Evolutionary conservation across 83 land plant species (phyloP), one percentile per base, ranked within the genome.

Genomic region (Thuja plicata): DNA sequence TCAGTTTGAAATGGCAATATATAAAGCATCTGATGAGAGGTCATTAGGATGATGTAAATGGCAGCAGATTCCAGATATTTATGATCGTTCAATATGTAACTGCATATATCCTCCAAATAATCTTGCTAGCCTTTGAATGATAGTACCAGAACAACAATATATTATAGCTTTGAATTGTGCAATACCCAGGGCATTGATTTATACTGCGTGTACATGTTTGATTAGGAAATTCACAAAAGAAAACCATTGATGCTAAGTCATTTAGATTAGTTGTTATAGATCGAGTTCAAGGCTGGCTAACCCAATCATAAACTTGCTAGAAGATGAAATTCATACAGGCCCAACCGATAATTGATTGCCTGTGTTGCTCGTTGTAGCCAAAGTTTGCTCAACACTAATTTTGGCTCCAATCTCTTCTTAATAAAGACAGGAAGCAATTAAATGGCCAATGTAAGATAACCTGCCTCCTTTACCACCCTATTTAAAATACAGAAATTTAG

Each of bases 391-490:
- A 43, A 27, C 55, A 48, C 48, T 83, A 48, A 74, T 48, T 83
- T 83, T 48, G 57, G 35, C 85, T 46, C 35, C 55, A 83, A 46
- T 34, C 85, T 83, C 55, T 83, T 83, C 85, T 83, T 83, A 83
- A n/a, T 82, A 82, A 48, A 11, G 85, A 54, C 85, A 27, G 30
- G 34, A 83, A 48, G 57, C 48, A 83, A 83, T 46, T 16, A 83
- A 45, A 83, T 83, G 85, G 85, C 54, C 30, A 45, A 82, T 46
- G 7, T 30, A 83, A 83, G 55, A 83, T 46, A 83, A 48, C n/a
- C n/a, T 83, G 85, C 19, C 85, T 83, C 34, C 13, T 24, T 48
- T 27, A 83, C 35, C 30, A 13, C 32, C 35, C 85, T 83, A 30
- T 30, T 45, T 48, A 52, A 83, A 0, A 81, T 81, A 83, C 35